These are phyloP conservation scores for Bothriochloa decipiens DNA, from an alignment of 176 grass and related monocot species.

Conservation along the genomic window DNA sequence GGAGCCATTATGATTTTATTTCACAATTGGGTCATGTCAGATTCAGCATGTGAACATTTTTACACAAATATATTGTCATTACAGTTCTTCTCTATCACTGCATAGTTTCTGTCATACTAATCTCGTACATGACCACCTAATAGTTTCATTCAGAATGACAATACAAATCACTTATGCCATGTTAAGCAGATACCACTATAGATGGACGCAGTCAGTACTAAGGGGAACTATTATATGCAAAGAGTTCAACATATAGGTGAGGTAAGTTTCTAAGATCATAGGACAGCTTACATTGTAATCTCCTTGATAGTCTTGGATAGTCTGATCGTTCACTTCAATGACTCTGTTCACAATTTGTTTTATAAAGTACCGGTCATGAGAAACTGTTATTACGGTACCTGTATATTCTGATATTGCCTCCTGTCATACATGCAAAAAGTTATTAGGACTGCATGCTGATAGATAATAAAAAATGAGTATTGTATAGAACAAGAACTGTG, in stretches of 20 bases:
- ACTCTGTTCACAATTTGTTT: conserved; percentile 98
- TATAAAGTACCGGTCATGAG: conserved; percentile 95
- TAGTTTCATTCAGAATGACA: neutral
- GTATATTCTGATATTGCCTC: conserved; percentile 95
- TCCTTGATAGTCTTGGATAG: conserved; percentile 86
- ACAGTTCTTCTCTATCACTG: neutral
- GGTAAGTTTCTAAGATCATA: conserved; percentile 31
- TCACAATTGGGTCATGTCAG: neutral
- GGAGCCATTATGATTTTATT: conserved; percentile 10
- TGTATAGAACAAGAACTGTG: conserved; percentile 12
- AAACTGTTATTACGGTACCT: conserved; percentile 92
- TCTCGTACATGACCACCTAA: neutral
- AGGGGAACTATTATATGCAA: conserved; percentile 14
- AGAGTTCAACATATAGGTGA: conserved; percentile 20
- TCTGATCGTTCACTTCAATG: conserved; percentile 82
- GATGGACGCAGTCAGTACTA: conserved; percentile 2
- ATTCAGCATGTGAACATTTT: neutral
- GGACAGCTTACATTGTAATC: conserved; percentile 87
- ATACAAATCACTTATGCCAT: neutral
- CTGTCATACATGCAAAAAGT: conserved; percentile 52
- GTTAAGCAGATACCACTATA: neutral
- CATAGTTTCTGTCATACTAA: neutral
- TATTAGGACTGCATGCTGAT: conserved; percentile 34
- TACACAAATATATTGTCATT: neutral
- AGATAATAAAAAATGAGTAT: conserved; percentile 22